A percentile compares a stretch with the other conserved stretches of the same genome.
Conservation (phyloP, 1,284 basidiomycete species). For the Sporisorium scitamineum region DNA sequence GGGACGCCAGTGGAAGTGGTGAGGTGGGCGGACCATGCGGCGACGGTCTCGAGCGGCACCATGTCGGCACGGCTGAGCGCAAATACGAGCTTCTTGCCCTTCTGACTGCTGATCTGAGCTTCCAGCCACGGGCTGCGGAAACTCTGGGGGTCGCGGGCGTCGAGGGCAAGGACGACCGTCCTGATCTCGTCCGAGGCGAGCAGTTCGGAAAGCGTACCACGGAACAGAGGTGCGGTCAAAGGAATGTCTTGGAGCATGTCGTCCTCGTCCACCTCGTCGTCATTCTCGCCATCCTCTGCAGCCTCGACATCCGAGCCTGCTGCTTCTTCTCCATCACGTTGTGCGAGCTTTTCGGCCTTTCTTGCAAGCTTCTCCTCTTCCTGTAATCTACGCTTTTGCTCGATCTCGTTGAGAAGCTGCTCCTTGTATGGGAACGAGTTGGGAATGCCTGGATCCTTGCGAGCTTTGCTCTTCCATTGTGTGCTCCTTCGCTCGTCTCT, state of each 20-base stretch:
- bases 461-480: slow-evolving; percentile 76
- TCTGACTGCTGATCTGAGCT: slow-evolving; percentile 21
- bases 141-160: slow-evolving; percentile 61
- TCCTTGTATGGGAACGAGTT: slow-evolving; percentile 98
- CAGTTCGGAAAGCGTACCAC: slow-evolving; percentile 45
- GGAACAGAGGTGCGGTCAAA: slow-evolving; percentile 42
- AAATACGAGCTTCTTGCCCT: slow-evolving; percentile 43
- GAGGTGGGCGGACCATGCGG: slow-evolving; percentile 55
- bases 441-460: slow-evolving; percentile 95
- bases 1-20: slow-evolving; percentile 18
- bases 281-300: slow-evolving; percentile 37
- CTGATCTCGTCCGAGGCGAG: slow-evolving; percentile 45
- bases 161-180: slow-evolving; percentile 53
- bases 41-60: slow-evolving; percentile 60
- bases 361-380: slow-evolving; percentile 51
- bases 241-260: slow-evolving; percentile 42
- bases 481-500: slow-evolving; percentile 88
- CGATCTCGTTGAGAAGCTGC: slow-evolving; percentile 85
- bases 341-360: slow-evolving; percentile 43
- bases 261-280: slow-evolving; percentile 26
- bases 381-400: slow-evolving; percentile 53
- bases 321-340: slow-evolving; percentile 27
- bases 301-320: slow-evolving; percentile 28
- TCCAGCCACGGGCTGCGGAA: slow-evolving; percentile 61
- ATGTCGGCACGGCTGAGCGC: slow-evolving; percentile 60